Evolutionary conservation across 2,329 filamentous ascomycete species (phyloP), one percentile per base, ranked within the genome.

Genomic region (Penicillium sp.): DNA sequence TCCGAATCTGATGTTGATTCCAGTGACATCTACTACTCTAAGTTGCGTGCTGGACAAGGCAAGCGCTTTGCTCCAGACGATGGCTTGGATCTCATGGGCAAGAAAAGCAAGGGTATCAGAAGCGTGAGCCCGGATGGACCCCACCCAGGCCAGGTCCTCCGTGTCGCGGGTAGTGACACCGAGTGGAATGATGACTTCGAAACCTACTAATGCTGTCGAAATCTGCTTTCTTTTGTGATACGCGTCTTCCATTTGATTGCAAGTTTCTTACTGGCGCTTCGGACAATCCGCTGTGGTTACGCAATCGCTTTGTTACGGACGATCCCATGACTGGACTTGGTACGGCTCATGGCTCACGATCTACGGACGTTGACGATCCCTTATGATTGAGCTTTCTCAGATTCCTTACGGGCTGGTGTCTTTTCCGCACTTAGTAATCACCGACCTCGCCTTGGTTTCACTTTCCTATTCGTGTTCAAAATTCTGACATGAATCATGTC

Each of bases 11-110:
- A 93, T 69, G 78, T 79, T 23, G 92, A 96, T 69, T 84, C 83
- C 0, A 87, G 86, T 4, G 90, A 94, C 57, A 82, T 85, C 9
- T 95, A 96, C 73, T 90, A 90, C 68, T 88, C 89, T 61, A 91
- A 90, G 73, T 77, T 92, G 51, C 83, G 88, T 54, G 86, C 87
- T 29, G 81, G 87, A 6, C 83, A 85, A 33, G 81, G 81, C 63
- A 92, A 91, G 76, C 82, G 88, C 44, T 80, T 83, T 59, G 69
- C 74, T 15, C 68, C 73, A 37, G 71, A 79, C 55, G 73, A 75
- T 47, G 63, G 65, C 40, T 58, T 67, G 54, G 68, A 66, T 46
- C 56, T 72, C 26, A 66, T 62, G 37, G 75, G 73, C 4, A 79
- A 78, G 63, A 78, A 77, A 58, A 55, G 72, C 35, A 77, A 74